Conservation (phyloP, 1,139 yeast species). For the Kurtzmaniella quercitrusa region DNA sequence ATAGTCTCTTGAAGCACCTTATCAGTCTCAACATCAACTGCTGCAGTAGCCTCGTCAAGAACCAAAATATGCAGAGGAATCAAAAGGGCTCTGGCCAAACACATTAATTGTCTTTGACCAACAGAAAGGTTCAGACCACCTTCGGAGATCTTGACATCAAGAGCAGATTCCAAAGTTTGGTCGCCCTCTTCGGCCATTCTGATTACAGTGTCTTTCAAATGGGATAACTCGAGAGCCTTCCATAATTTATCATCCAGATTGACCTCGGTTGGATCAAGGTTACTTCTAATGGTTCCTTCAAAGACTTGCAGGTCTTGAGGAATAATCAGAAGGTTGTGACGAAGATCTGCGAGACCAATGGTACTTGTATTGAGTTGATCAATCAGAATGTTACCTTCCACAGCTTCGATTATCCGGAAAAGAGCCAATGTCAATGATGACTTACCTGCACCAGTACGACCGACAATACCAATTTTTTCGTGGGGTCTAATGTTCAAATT, state of each 20-base stretch:
- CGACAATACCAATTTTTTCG: conserved; percentile 93
- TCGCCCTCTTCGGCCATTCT: conserved; percentile 46
- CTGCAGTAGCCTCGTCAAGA: conserved; percentile 96
- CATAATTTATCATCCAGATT: conserved; percentile 77
- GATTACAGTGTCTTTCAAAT: conserved; percentile 69
- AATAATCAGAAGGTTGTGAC: conserved; percentile 82
- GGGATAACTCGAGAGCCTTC: conserved; percentile 82
- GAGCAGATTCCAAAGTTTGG: conserved; percentile 37
- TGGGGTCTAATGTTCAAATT: conserved; percentile 62
- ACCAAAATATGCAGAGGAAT: conserved; percentile 76
- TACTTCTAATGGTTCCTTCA: conserved; percentile 84
- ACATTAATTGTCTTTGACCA: conserved; percentile 90
- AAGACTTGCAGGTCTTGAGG: conserved; percentile 98
- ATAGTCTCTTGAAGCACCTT: conserved; percentile 82
- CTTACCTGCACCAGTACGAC: conserved; percentile 97
- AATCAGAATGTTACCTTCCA: conserved; percentile 65
- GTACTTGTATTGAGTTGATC: conserved; percentile 66
- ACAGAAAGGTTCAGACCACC: conserved; percentile 87
- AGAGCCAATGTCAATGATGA: conserved; percentile 86
- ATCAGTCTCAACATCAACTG: conserved; percentile 95
- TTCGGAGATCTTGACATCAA: conserved; percentile 65
- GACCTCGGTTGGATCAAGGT: conserved; percentile 76
- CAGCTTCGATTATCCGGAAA: conserved; percentile 85
- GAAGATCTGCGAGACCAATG: conserved; percentile 78
- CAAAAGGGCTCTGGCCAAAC: conserved; percentile 82